These are phyloP conservation scores for Coemansia sp. DNA, from an alignment of 192 early-diverging fungal species.

Conservation along the genomic window DNA sequence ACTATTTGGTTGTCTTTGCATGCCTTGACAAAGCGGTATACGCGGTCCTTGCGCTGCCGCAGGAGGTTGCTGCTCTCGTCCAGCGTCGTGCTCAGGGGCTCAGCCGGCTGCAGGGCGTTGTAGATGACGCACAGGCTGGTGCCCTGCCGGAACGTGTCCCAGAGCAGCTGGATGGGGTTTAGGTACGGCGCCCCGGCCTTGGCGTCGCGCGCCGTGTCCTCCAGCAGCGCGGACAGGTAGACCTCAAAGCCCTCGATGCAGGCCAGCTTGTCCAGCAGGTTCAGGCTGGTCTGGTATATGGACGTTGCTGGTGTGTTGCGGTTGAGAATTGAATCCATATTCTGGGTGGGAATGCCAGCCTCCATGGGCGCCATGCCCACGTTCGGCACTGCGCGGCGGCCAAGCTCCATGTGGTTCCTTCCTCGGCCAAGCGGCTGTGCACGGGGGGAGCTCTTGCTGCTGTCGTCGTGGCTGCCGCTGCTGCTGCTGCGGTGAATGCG, in stretches of 20 bases:
- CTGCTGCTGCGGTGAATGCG: too few species aligned
- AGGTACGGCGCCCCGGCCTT: slow-evolving; percentile 37
- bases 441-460: too few species aligned
- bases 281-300: slow-evolving; percentile 66
- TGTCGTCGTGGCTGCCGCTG: too few species aligned
- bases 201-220: slow-evolving; percentile 22
- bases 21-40: slow-evolving; percentile 84
- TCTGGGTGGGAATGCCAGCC: slow-evolving; percentile 37
- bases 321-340: slow-evolving; percentile 45
- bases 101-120: slow-evolving; percentile 61
- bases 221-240: slow-evolving; percentile 51
- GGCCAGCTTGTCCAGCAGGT: slow-evolving; percentile 63
- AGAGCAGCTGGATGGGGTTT: slow-evolving; percentile 69
- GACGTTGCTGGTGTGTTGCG: slow-evolving; percentile 50
- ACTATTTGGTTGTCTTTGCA: slow-evolving; percentile 73
- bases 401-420: slow-evolving; percentile 43
- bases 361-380: slow-evolving; percentile 25
- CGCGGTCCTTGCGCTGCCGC: slow-evolving; percentile 74
- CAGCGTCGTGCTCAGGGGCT: slow-evolving; percentile 54
- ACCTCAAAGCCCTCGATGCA: slow-evolving; percentile 63
- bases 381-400: slow-evolving; percentile 17
- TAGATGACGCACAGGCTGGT: slow-evolving; percentile 63
- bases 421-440: too few species aligned
- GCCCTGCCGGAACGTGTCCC: slow-evolving; percentile 66
- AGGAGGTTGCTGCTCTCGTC: slow-evolving; percentile 50